Conservation (phyloP, 805 yeast species). For the Spathaspora girioi region DNA sequence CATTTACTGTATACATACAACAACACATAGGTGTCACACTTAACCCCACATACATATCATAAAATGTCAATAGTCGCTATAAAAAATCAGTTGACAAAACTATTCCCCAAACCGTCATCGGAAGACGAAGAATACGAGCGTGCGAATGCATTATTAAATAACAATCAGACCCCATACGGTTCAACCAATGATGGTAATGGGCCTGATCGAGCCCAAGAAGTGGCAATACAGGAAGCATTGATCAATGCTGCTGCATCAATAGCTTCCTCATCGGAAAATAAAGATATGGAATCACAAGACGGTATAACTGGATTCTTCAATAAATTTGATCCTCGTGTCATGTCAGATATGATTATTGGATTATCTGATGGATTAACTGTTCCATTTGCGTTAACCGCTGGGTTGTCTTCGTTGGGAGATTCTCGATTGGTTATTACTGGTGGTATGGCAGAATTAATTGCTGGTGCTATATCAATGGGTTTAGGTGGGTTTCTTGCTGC, state of each 20-base stretch:
- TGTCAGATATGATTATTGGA: constrained; percentile 92
- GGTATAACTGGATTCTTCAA: constrained; percentile 37
- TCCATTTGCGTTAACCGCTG: constrained; percentile 98
- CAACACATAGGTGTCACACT: background rate
- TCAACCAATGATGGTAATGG: constrained; percentile 18
- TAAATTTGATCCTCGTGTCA: constrained; percentile 81
- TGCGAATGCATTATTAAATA: constrained; percentile 28
- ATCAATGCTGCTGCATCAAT: constrained; percentile 24
- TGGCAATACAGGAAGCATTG: constrained; percentile 35
- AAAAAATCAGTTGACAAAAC: constrained; percentile 30
- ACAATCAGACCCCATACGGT: constrained; percentile 36
- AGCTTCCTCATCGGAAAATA: constrained; percentile 13
- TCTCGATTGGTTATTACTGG: constrained; percentile 91
- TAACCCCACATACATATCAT: background rate
- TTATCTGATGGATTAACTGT: constrained; percentile 94
- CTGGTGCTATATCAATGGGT: constrained; percentile 98
- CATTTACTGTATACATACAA: background rate
- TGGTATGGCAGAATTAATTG: constrained; percentile 94
- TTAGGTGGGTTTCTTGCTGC: constrained; percentile 97
- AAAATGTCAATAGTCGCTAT: constrained; percentile 30
- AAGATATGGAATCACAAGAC: constrained; percentile 19
- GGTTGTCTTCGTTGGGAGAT: constrained; percentile 86
- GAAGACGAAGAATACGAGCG: constrained; percentile 29
- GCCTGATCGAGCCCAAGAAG: constrained; percentile 30
- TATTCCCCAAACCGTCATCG: constrained; percentile 17